Evolutionary conservation across 352 stramenopile species (phyloP).

Genomic region (Pythium brassicae): DNA sequence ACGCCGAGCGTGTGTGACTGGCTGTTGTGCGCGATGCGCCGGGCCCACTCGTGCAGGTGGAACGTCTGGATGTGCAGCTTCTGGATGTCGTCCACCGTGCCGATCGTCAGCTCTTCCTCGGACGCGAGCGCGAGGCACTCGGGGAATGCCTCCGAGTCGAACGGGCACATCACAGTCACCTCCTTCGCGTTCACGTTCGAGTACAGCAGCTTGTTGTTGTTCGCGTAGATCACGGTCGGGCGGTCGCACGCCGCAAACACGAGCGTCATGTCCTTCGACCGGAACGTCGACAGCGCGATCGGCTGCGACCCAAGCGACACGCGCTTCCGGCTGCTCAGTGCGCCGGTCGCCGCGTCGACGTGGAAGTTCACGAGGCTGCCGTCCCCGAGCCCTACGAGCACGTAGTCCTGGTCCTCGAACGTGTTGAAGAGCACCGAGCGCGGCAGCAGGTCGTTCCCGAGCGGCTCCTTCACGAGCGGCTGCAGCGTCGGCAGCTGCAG

Average conservation of each 20-base stretch:
- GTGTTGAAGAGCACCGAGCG: conserved; percentile 87
- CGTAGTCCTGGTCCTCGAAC: conserved; percentile 83
- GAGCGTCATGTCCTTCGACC: conserved; percentile 90
- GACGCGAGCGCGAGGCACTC: conserved; percentile 96
- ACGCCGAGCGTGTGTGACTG: conserved; percentile 82
- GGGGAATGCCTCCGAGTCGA: conserved; percentile 89
- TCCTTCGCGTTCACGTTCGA: conserved; percentile 93
- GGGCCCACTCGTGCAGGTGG: conserved; percentile 91
- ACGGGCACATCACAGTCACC: conserved; percentile 92
- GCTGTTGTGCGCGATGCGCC: conserved; percentile 86
- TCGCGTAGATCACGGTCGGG: conserved; percentile 97
- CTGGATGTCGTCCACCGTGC: conserved; percentile 98
- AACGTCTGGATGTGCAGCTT: conserved; percentile 98
- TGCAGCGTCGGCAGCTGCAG: conserved; percentile 77
- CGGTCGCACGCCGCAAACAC: conserved; percentile 97
- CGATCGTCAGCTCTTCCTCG: conserved; percentile 93
- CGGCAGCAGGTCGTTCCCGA: conserved; percentile 81
- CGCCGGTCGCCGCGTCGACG: conserved; percentile 44
- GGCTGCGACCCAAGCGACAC: conserved; percentile 94
- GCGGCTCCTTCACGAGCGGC: conserved; percentile 52
- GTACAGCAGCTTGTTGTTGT: conserved; percentile 95
- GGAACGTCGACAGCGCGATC: conserved; percentile 92
- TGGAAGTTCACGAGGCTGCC: conserved; percentile 93
- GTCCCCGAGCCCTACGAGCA: conserved; percentile 97
- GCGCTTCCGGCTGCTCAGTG: conserved; percentile 86